A percentile compares a stretch with the other conserved stretches of the same genome.
Evolutionary conservation across 208 protist species (phyloP).

Genomic region (Histomonas meleagridis): DNA sequence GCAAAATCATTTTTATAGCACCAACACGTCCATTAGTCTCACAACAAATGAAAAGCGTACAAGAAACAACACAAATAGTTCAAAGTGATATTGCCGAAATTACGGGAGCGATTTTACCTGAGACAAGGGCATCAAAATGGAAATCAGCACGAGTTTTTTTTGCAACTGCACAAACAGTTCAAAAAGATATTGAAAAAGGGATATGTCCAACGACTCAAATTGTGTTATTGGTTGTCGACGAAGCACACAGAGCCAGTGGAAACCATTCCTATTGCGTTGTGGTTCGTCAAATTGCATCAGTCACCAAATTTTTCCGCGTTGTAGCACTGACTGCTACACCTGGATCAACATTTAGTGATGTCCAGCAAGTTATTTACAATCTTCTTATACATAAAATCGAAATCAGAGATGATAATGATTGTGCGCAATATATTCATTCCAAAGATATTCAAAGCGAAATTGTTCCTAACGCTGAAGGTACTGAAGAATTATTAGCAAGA

Average conservation of each 20-base stretch:
- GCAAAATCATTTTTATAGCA: conserved; percentile 51
- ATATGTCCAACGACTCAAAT: not conserved
- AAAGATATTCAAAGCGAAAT: not conserved
- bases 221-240: conserved; percentile 48
- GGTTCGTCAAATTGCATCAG: not conserved
- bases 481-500: not conserved
- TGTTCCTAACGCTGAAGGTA: not conserved
- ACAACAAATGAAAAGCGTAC: conserved; percentile 48
- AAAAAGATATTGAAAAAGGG: conserved; percentile 46
- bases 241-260: conserved; percentile 51
- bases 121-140: conserved; percentile 39
- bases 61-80: conserved; percentile 9
- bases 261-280: conserved; percentile 44
- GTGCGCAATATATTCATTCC: not conserved
- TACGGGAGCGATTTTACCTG: conserved; percentile 34
- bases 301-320: conserved; percentile 39
- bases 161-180: conserved; percentile 49
- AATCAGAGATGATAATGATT: conserved; percentile 8
- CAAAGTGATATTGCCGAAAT: conserved; percentile 38
- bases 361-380: conserved; percentile 46
- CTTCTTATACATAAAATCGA: conserved; percentile 38
- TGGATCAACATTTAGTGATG: conserved; percentile 21
- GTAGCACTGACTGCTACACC: conserved; percentile 53
- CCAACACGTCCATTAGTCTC: conserved; percentile 51
- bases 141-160: conserved; percentile 43